These are phyloP conservation scores for Atkinsonella texensis DNA, from an alignment of 2,329 filamentous ascomycete species.

Conservation along the genomic window DNA sequence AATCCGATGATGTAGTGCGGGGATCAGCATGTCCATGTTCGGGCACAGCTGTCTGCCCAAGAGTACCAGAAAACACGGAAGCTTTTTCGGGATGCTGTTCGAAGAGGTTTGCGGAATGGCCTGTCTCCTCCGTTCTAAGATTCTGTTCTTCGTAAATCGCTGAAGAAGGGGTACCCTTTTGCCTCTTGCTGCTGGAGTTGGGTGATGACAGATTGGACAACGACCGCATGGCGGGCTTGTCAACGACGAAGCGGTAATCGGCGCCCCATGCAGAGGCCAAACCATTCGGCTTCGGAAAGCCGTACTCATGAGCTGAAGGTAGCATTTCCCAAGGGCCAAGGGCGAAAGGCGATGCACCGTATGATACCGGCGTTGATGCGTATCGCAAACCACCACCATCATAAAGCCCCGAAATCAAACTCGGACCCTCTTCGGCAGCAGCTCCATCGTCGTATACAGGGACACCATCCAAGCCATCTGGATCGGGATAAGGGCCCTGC, in stretches of 20 bases:
- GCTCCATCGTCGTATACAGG: slow-evolving; percentile 1
- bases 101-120: slow-evolving; percentile 6
- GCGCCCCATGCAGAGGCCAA: slow-evolving; percentile 24
- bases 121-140: background rate
- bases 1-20: background rate
- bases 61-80: background rate
- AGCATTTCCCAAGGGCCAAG: slow-evolving; percentile 9
- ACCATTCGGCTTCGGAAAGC: slow-evolving; percentile 19
- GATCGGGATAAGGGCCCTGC: slow-evolving; percentile 5
- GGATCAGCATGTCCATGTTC: background rate
- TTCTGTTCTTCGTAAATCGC: background rate
- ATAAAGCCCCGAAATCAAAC: slow-evolving; percentile 6
- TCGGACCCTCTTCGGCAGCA: background rate
- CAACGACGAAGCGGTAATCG: slow-evolving; percentile 9
- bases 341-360: slow-evolving; percentile 11
- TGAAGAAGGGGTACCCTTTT: background rate
- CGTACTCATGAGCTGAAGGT: slow-evolving; percentile 14
- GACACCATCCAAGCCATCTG: slow-evolving; percentile 1
- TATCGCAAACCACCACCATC: slow-evolving; percentile 4
- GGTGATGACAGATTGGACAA: slow-evolving; percentile 2
- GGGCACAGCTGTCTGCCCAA: background rate
- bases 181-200: slow-evolving; percentile 5
- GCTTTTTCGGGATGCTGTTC: slow-evolving; percentile 5
- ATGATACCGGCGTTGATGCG: slow-evolving; percentile 6
- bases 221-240: slow-evolving; percentile 6